phyloP scores from a whole-genome alignment of 2,329 filamentous ascomycete genomes.

The Arthrobotrys iridis region DNA sequence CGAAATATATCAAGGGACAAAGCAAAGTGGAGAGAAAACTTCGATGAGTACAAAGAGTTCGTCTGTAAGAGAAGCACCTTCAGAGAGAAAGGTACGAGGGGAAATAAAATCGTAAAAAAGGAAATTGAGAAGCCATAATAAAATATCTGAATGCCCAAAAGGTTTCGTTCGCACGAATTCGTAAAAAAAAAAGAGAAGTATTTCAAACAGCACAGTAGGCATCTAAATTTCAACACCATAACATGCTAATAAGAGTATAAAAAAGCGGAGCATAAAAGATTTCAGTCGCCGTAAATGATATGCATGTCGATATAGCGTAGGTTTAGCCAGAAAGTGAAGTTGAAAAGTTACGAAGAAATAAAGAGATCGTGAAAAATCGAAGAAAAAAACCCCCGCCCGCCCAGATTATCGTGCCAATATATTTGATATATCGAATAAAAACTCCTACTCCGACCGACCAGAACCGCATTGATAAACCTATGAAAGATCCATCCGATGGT shows the following conservation, averaged over 20 bases:
- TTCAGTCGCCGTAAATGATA: conserved; percentile 31
- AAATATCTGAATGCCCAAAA: conserved; percentile 10
- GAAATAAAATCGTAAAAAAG: not conserved
- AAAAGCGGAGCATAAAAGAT: conserved; percentile 31
- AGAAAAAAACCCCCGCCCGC: not conserved
- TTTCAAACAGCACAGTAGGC: conserved; percentile 2
- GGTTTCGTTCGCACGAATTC: conserved; percentile 36
- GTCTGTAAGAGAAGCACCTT: conserved; percentile 4
- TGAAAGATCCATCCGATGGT: conserved; percentile 53
- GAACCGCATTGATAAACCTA: not conserved
- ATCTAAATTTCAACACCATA: conserved; percentile 53
- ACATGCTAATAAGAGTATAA: conserved; percentile 48
- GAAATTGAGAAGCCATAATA: conserved; percentile 1
- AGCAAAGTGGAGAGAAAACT: conserved; percentile 15
- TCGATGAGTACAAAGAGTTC: not conserved
- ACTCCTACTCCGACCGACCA: not conserved
- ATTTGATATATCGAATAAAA: conserved; percentile 9
- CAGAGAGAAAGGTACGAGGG: not conserved
- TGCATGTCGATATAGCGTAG: conserved; percentile 18
- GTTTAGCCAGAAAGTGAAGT: conserved; percentile 1
- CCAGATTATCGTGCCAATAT: not conserved
- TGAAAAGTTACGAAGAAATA: not conserved
- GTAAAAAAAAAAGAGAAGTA: conserved; percentile 18
- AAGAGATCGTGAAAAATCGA: not conserved
- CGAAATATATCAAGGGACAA: not conserved